phyloP scores from a whole-genome alignment of 805 yeast species.

The Saccharomycopsis malanga region DNA sequence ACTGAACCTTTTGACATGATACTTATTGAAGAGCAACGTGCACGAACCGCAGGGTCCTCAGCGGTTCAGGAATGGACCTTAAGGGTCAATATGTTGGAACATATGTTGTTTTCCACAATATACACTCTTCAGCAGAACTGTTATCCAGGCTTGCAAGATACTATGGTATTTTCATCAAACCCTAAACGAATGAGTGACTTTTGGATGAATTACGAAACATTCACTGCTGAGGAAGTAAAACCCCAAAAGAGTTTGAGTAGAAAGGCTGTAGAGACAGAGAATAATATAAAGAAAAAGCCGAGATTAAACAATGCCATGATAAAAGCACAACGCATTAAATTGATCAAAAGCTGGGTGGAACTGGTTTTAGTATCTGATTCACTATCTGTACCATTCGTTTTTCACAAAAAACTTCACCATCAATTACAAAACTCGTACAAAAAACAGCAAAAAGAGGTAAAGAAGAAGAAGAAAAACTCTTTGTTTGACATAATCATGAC shows the following conservation, averaged over 20 bases:
- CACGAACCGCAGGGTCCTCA: constrained; percentile 9
- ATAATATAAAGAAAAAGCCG: neutral
- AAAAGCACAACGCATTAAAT: constrained; percentile 3
- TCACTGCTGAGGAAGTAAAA: neutral
- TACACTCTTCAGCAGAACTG: constrained; percentile 2
- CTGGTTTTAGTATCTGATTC: neutral
- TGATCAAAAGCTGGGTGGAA: constrained; percentile 4
- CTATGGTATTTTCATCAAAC: neutral
- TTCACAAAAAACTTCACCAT: neutral
- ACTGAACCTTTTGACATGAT: constrained; percentile 6
- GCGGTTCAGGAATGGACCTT: constrained; percentile 21
- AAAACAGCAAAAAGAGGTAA: neutral
- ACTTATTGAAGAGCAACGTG: constrained; percentile 18
- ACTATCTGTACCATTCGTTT: neutral
- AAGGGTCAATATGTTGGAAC: constrained; percentile 19
- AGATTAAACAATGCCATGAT: neutral
- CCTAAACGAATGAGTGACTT: constrained; percentile 16
- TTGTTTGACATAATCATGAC: neutral
- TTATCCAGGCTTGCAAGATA: neutral
- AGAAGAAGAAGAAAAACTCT: neutral
- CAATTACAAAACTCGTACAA: neutral
- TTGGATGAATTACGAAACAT: constrained; percentile 6
- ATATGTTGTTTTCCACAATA: constrained; percentile 15
- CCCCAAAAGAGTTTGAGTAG: neutral
- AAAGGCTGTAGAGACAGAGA: neutral